Evolutionary conservation across 768 basidiomycete species (phyloP).

Genomic region (Lactarius hengduanensis): DNA sequence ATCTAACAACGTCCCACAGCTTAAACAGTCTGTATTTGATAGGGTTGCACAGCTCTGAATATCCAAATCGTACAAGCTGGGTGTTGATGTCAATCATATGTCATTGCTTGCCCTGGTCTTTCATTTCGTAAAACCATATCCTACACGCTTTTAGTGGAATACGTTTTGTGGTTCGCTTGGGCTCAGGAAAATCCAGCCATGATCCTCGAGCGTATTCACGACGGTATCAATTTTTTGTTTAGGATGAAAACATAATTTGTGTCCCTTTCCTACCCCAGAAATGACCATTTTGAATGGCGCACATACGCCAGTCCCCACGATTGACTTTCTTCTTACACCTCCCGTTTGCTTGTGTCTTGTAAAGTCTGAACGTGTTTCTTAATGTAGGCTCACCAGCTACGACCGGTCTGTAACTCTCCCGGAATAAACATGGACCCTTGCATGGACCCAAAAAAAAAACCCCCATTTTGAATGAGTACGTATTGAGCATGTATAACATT

Average conservation of each 20-base stretch:
- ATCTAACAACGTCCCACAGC: slow-evolving; percentile 35
- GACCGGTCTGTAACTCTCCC: no score
- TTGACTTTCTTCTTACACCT: no score
- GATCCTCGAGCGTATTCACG: neutral
- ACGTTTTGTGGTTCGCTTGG: neutral
- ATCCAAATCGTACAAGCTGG: neutral
- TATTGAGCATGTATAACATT: neutral
- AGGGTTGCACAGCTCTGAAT: slow-evolving; percentile 26
- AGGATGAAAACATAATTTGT: slow-evolving; percentile 16
- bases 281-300: neutral
- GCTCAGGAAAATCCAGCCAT: neutral
- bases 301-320: no score
- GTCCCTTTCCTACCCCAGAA: slow-evolving; percentile 2
- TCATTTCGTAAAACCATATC: neutral
- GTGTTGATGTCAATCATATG: neutral
- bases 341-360: no score
- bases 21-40: slow-evolving; percentile 51
- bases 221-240: neutral
- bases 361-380: no score
- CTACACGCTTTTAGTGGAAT: neutral
- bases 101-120: neutral
- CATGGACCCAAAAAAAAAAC: no score
- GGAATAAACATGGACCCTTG: no score
- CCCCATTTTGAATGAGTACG: neutral
- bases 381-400: no score